Evolutionary conservation across 768 basidiomycete genomes (phyloP).

Genomic region (Suillus ampliporus): DNA sequence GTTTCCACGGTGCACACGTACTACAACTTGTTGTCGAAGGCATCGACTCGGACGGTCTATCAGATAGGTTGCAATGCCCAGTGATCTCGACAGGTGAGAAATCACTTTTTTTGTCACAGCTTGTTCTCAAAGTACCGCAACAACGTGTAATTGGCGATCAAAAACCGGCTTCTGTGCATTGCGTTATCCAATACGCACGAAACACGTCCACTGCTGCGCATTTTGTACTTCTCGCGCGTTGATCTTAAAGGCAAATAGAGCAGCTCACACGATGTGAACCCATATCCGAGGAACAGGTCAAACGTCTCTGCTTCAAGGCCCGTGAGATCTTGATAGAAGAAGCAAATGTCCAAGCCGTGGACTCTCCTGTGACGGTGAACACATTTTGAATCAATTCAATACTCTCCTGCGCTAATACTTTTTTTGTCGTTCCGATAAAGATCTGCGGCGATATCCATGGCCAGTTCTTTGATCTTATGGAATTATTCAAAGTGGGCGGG

Average conservation of each 20-base stretch:
- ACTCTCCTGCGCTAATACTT: conserved; percentile 17
- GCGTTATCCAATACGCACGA: conserved; percentile 21
- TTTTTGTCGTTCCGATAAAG: conserved; percentile 39
- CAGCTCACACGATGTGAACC: conserved; percentile 93
- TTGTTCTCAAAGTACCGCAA: conserved; percentile 10
- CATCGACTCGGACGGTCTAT: conserved; percentile 13
- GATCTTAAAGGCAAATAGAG: conserved; percentile 80
- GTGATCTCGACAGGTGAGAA: conserved; percentile 61
- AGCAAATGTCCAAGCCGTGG: conserved; percentile 95
- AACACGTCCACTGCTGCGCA: conserved; percentile 9
- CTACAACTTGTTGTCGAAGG: conserved; percentile 13
- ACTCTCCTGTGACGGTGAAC: conserved; percentile 92
- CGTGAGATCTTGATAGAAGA: conserved; percentile 97
- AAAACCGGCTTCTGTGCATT: conserved; percentile 20
- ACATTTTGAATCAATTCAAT: conserved; percentile 15
- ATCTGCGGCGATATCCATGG: conserved; percentile 98
- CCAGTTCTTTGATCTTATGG: conserved; percentile 96
- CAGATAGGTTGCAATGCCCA: conserved; percentile 46
- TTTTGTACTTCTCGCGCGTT: conserved; percentile 12
- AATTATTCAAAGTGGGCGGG: conserved; percentile 92
- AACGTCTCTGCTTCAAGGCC: conserved; percentile 93
- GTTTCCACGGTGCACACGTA: conserved; percentile 9
- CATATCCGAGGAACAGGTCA: conserved; percentile 96
- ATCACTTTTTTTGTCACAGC: conserved; percentile 34
- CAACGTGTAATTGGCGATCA: conserved; percentile 11